Base-by-base conservation (phyloP, 495 filamentous ascomycete species). In the Filosporella fistucella region DNA sequence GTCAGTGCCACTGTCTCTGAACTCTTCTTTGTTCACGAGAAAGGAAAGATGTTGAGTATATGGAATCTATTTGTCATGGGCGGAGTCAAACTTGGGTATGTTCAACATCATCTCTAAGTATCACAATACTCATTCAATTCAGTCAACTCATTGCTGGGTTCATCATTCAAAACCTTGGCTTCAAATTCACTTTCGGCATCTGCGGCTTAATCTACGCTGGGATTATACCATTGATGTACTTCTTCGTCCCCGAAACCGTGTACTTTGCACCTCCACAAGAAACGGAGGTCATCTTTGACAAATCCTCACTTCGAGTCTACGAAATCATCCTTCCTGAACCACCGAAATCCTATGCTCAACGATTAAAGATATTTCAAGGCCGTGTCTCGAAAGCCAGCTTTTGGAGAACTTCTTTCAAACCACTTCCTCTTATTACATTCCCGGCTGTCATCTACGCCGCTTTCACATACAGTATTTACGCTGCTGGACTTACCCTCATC, bases 51-150 rank as follows among this genome's bases (percentile, higher is more conserved):
- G 2, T 76, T 83, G 23, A 79, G 79, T 2, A 64, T 80, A 17
- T 85, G 81, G 68, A 84, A 84, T 51, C 62, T 86, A 42, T 79
- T 79, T 32, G 66, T 85, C 22, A 56, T 80, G 20, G 70, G 71
- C 21, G 68, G 66, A 16, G 65, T 68, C 18, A 50, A 66, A 25
- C 52, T 66, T 8, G 63, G 64, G 58, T 61, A 47, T 25, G 52
- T 37, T 10, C 26, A n/a, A n/a, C n/a, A n/a, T n/a, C n/a, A n/a
- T n/a, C n/a, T n/a, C n/a, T n/a, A n/a, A n/a, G n/a, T n/a, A n/a
- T n/a, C n/a, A n/a, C n/a, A n/a, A n/a, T n/a, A n/a, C n/a, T n/a
- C n/a, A n/a, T n/a, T n/a, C n/a, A n/a, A n/a, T n/a, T n/a, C n/a
- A 61, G 54, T 2, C 63, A 66, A 60, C 56, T 63, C 25, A 68